A percentile compares a stretch with the other conserved stretches of the same genome.
phyloP scores from a whole-genome alignment of 2,329 filamentous ascomycete genomes.

The Epichloe sp. region DNA sequence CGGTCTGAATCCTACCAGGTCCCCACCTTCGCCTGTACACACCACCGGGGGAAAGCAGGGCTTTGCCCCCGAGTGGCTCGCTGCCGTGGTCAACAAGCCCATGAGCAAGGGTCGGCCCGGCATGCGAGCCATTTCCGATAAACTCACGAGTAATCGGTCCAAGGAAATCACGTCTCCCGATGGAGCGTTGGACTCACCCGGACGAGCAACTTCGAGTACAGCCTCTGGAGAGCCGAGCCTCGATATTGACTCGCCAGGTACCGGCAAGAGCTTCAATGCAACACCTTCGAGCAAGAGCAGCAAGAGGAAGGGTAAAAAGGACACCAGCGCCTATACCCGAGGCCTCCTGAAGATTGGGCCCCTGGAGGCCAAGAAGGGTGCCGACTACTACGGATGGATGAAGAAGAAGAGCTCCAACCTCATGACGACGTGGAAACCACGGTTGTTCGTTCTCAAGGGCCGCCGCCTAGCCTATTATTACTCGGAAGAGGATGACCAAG shows the following conservation, averaged over 20 bases:
- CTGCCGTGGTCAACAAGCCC: slow-evolving; percentile 36
- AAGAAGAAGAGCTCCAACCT: slow-evolving; percentile 95
- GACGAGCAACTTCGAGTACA: slow-evolving; percentile 64
- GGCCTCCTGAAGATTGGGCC: slow-evolving; percentile 74
- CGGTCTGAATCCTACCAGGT: slow-evolving; percentile 24
- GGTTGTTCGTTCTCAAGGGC: slow-evolving; percentile 88
- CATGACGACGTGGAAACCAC: slow-evolving; percentile 95
- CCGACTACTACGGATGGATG: slow-evolving; percentile 98
- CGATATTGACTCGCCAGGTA: slow-evolving; percentile 63
- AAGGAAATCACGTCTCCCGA: slow-evolving; percentile 40
- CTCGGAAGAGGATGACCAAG: slow-evolving; percentile 78
- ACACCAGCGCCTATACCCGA: slow-evolving; percentile 84
- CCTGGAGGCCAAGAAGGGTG: slow-evolving; percentile 68
- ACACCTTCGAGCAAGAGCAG: slow-evolving; percentile 35
- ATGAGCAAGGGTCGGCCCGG: slow-evolving; percentile 44
- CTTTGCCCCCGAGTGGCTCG: slow-evolving; percentile 43
- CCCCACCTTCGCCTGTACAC: slow-evolving; percentile 26
- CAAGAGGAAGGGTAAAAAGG: slow-evolving; percentile 79
- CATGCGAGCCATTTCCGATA: slow-evolving; percentile 77
- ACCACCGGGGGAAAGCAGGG: slow-evolving; percentile 23
- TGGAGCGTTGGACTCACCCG: slow-evolving; percentile 47
- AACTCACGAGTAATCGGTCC: slow-evolving; percentile 41
- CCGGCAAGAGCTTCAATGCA: slow-evolving; percentile 40
- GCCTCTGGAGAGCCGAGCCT: slow-evolving; percentile 56
- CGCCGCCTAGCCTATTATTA: slow-evolving; percentile 93